Evolutionary conservation across 352 stramenopile species (phyloP).

Genomic region (Globisporangium ultimum): DNA sequence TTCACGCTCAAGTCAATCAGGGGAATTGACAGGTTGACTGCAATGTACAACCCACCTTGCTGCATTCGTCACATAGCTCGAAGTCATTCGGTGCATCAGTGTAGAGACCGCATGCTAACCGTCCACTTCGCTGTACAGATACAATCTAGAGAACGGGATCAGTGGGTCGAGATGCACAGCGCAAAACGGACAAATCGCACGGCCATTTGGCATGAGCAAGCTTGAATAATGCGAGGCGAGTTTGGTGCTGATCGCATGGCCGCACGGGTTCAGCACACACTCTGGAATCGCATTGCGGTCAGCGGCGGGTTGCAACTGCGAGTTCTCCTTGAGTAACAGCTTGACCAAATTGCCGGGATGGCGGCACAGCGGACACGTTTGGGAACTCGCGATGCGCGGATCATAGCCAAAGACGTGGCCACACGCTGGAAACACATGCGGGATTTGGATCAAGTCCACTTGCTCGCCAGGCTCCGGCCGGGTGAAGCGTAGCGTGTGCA

Average conservation of each 20-base stretch:
- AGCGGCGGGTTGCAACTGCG: conserved; percentile 52
- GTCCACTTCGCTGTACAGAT: conserved; percentile 62
- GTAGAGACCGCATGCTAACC: conserved; percentile 4
- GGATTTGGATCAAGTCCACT: conserved; percentile 49
- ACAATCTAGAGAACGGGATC: conserved; percentile 71
- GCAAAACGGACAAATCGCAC: conserved; percentile 79
- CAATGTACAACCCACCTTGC: no score
- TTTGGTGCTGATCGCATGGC: conserved; percentile 69
- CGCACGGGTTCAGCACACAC: conserved; percentile 81
- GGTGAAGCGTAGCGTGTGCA: conserved; percentile 65
- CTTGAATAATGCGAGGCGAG: conserved; percentile 57
- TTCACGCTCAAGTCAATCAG: no score
- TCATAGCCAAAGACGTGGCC: conserved; percentile 83
- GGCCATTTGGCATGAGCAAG: conserved; percentile 71
- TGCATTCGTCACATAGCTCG: no score
- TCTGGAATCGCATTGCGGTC: conserved; percentile 64
- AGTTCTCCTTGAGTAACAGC: conserved; percentile 73
- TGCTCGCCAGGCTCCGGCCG: conserved; percentile 32
- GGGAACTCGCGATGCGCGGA: conserved; percentile 50
- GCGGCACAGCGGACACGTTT: conserved; percentile 67
- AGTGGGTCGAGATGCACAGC: conserved; percentile 61
- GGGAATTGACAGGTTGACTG: no score
- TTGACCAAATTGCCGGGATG: conserved; percentile 60
- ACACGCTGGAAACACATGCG: conserved; percentile 72
- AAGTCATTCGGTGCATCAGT: no score